Conservation (phyloP, 2,329 filamentous ascomycete species). For the Alternaria ethzedia region DNA sequence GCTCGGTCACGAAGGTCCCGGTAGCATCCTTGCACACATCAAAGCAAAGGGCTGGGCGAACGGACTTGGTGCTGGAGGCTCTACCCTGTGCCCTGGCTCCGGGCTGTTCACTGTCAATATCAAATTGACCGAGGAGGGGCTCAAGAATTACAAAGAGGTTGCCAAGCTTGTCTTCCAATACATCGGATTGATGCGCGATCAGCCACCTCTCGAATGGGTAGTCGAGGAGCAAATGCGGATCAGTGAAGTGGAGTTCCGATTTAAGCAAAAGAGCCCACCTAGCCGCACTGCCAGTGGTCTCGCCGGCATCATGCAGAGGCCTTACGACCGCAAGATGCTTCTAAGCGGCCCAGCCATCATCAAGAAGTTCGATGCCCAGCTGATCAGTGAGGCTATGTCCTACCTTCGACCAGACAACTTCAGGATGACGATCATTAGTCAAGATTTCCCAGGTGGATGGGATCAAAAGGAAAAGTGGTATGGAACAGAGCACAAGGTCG, state of each 20-base stretch:
- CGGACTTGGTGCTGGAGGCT: slow-evolving; percentile 77
- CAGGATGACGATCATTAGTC: slow-evolving; percentile 80
- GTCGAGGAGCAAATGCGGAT: slow-evolving; percentile 90
- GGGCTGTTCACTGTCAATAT: slow-evolving; percentile 81
- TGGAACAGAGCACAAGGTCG: slow-evolving; percentile 87
- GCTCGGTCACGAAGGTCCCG: slow-evolving; percentile 90
- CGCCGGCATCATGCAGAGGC: slow-evolving; percentile 89
- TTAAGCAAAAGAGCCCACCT: slow-evolving; percentile 89
- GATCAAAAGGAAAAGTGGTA: slow-evolving; percentile 96
- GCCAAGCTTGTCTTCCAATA: slow-evolving; percentile 90
- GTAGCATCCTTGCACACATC: slow-evolving; percentile 87
- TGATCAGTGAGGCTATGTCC: slow-evolving; percentile 75
- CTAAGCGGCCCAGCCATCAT: slow-evolving; percentile 80
- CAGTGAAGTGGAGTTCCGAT: slow-evolving; percentile 92
- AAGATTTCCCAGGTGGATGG: slow-evolving; percentile 83
- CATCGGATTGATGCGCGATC: slow-evolving; percentile 81
- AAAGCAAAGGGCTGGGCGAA: slow-evolving; percentile 92
- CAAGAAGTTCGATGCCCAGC: slow-evolving; percentile 78
- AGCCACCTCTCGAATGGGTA: slow-evolving; percentile 87
- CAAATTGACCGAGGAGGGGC: slow-evolving; percentile 81
- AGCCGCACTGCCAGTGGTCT: slow-evolving; percentile 87
- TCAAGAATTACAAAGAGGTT: slow-evolving; percentile 82
- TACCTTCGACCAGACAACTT: slow-evolving; percentile 88
- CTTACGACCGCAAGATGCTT: slow-evolving; percentile 83
- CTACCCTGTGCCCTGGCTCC: slow-evolving; percentile 78